Conservation (phyloP, 139 green algal species). For the Chlamydomonas asymmetrica region DNA sequence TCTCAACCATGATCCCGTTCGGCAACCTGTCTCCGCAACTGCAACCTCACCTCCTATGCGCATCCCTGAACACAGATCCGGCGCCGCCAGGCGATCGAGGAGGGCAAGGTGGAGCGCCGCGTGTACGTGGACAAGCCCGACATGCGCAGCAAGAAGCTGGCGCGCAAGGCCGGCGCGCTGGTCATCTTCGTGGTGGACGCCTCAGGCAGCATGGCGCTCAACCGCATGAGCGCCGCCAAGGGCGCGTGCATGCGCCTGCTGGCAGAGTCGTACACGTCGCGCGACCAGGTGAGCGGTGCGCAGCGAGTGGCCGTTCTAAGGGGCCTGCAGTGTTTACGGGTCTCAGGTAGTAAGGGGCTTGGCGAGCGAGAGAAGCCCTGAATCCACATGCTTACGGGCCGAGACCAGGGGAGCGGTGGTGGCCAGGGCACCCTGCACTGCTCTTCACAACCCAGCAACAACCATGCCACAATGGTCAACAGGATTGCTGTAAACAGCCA, state of each 20-base stretch:
- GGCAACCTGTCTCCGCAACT: background rate
- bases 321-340: no score
- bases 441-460: no score
- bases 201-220: conserved; percentile 95
- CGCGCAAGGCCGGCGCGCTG: conserved; percentile 79
- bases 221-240: conserved; percentile 98
- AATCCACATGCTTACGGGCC: no score
- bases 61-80: conserved; percentile 39
- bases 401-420: no score
- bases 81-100: conserved; percentile 50
- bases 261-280: conserved; percentile 87
- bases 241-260: conserved; percentile 95
- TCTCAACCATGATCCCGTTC: no score
- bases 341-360: no score
- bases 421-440: no score
- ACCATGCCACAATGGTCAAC: no score
- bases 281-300: conserved; percentile 77
- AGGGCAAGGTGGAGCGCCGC: conserved; percentile 44
- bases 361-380: no score
- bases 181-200: conserved; percentile 87
- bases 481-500: no score
- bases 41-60: background rate
- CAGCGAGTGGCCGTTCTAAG: background rate
- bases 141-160: conserved; percentile 96
- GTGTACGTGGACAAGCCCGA: conserved; percentile 97